These are phyloP conservation scores for Yamadazyma sp. DNA, from an alignment of 805 yeast genomes.

Conservation along the genomic window DNA sequence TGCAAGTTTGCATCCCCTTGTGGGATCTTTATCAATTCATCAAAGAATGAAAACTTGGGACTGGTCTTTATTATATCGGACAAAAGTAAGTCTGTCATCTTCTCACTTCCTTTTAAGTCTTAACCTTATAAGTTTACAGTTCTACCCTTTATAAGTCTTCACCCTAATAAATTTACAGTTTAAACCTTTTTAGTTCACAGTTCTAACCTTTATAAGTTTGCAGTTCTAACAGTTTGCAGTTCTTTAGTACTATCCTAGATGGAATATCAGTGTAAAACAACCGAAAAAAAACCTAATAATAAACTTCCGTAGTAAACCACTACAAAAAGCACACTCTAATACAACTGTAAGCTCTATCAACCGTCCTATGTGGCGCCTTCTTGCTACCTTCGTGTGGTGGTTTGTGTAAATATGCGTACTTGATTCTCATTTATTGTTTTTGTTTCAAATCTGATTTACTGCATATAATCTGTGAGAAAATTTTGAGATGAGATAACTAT, in stretches of 20 bases:
- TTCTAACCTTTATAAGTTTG: not conserved
- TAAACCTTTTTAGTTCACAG: not conserved
- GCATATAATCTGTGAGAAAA: constrained; percentile 4
- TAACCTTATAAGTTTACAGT: not conserved
- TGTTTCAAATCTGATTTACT: constrained; percentile 7
- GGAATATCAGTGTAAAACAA: too few species aligned
- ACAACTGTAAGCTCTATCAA: too few species aligned
- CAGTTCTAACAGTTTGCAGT: too few species aligned
- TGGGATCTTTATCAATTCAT: constrained; percentile 21
- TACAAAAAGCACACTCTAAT: too few species aligned
- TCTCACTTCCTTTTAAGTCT: not conserved
- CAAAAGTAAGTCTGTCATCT: constrained; percentile 10
- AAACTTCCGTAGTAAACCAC: too few species aligned
- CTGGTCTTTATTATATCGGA: constrained; percentile 16
- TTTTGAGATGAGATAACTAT: constrained; percentile 6
- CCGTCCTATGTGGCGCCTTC: too few species aligned
- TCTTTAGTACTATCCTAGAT: too few species aligned
- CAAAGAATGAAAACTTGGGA: constrained; percentile 21
- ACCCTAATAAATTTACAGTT: too few species aligned
- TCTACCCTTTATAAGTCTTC: not conserved
- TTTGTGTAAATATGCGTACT: too few species aligned
- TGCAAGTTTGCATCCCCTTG: constrained; percentile 10
- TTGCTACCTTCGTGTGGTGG: too few species aligned
- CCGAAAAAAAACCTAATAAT: too few species aligned
- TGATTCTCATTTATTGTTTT: not conserved